These are phyloP conservation scores for Grosmannia clavigera DNA, from an alignment of 2,329 filamentous ascomycete species.

Conservation along the genomic window DNA sequence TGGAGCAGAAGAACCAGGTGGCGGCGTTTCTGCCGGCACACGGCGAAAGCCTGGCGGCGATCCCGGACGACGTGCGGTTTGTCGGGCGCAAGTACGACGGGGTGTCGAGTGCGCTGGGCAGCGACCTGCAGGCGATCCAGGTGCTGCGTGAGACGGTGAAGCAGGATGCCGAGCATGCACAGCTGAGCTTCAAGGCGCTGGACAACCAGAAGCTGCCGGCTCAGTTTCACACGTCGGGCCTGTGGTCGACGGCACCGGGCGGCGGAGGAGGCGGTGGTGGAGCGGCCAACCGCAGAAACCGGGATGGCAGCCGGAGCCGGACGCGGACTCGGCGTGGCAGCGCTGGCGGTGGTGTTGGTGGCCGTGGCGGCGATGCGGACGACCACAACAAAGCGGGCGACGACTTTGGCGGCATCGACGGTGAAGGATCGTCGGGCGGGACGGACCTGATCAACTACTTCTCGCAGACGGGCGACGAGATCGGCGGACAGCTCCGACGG, in stretches of 20 bases:
- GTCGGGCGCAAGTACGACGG: constrained; percentile 32
- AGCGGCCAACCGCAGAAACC: constrained; percentile 24
- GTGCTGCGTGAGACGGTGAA: constrained; percentile 27
- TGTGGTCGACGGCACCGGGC: constrained; percentile 25
- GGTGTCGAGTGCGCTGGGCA: constrained; percentile 26
- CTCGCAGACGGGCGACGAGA: constrained; percentile 48
- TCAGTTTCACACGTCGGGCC: constrained; percentile 35
- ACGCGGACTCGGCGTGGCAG: background rate
- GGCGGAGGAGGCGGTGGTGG: constrained; percentile 18
- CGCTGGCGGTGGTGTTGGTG: constrained; percentile 18
- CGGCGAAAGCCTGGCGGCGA: constrained; percentile 23
- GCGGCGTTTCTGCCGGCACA: constrained; percentile 52
- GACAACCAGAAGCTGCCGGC: constrained; percentile 34
- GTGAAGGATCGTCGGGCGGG: constrained; percentile 33
- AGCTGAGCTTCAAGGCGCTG: constrained; percentile 31
- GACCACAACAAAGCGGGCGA: constrained; percentile 16
- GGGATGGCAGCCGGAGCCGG: constrained; percentile 20
- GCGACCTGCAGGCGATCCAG: constrained; percentile 29
- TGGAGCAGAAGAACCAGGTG: constrained; percentile 65
- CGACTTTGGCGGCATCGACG: background rate
- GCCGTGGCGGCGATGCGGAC: constrained; percentile 7
- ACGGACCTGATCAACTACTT: constrained; percentile 53
- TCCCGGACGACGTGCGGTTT: constrained; percentile 31
- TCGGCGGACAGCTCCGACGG: constrained; percentile 41
- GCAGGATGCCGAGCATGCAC: constrained; percentile 28